Percentiles rank a stretch among this genome's conserved stretches.
Evolutionary conservation across 23 red algal species (phyloP).

Genomic region (Pyropia yezoensis): DNA sequence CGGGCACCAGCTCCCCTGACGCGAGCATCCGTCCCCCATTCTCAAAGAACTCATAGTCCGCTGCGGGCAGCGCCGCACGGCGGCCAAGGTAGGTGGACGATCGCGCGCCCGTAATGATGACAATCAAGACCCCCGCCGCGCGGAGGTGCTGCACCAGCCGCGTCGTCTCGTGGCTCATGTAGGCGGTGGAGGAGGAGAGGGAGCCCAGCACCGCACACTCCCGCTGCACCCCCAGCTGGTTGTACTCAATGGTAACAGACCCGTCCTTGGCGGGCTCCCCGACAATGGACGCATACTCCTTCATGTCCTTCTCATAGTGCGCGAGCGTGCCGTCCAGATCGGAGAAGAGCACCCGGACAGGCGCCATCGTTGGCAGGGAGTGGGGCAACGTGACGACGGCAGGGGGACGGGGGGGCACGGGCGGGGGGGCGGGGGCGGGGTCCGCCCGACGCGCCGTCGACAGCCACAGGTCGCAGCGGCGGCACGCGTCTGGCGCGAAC

Average conservation of each 20-base stretch:
- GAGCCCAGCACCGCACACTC: slow-evolving; percentile 45
- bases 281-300: slow-evolving; percentile 16
- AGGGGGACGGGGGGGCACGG: too few relatives aligned
- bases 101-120: slow-evolving; percentile 86
- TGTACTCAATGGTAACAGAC: slow-evolving; percentile 44
- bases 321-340: slow-evolving; percentile 93
- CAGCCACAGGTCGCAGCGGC: too few relatives aligned
- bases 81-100: slow-evolving; percentile 63
- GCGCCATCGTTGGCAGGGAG: not conserved
- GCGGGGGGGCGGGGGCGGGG: too few relatives aligned
- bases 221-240: slow-evolving; percentile 17
- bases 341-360: slow-evolving; percentile 53
- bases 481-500: too few relatives aligned
- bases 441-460: too few relatives aligned
- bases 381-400: too few relatives aligned
- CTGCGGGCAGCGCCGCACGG: slow-evolving; percentile 40
- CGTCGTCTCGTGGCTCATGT: slow-evolving; percentile 39
- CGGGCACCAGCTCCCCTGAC: slow-evolving; percentile 20
- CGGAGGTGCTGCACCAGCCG: slow-evolving; percentile 53
- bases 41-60: slow-evolving; percentile 83
- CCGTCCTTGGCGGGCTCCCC: slow-evolving; percentile 7
- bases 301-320: slow-evolving; percentile 74
- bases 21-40: slow-evolving; percentile 68
- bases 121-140: slow-evolving; percentile 46
- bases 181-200: slow-evolving; percentile 37